phyloP scores from a whole-genome alignment of 75 land plant genomes.

The Cupressus sempervirens region DNA sequence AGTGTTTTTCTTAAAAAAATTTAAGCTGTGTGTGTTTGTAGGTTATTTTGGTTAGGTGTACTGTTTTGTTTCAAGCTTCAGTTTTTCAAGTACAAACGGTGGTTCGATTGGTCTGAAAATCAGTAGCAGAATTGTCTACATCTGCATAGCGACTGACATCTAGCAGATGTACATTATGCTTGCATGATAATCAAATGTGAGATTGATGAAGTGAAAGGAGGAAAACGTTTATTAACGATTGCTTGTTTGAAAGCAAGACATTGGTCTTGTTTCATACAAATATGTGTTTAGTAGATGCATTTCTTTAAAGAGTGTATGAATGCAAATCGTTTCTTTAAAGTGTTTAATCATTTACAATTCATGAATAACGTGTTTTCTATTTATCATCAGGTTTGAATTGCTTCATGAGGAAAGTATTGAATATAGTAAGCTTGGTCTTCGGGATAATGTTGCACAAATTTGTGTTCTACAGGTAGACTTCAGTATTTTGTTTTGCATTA shows the following conservation, averaged over 20 bases:
- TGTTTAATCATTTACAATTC: background rate
- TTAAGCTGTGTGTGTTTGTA: no score
- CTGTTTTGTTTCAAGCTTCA: no score
- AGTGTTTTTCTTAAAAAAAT: no score
- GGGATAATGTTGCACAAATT: constrained; percentile 95
- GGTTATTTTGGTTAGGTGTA: no score
- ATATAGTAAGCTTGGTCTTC: constrained; percentile 62
- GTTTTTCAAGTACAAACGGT: no score
- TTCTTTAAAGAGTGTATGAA: background rate
- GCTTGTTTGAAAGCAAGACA: background rate
- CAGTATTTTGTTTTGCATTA: background rate
- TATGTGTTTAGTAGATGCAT: background rate
- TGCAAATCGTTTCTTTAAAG: background rate
- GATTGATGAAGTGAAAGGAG: background rate
- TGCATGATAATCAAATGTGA: background rate
- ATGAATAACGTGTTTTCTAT: background rate
- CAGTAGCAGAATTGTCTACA: background rate
- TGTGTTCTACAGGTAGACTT: constrained; percentile 81
- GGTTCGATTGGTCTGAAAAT: no score
- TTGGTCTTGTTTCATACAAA: background rate
- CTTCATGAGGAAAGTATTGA: constrained; percentile 77
- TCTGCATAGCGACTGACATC: background rate
- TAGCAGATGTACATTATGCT: background rate
- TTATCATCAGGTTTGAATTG: constrained; percentile 41
- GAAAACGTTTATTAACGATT: background rate